phyloP scores from a whole-genome alignment of 1,284 basidiomycete species.

The Cronartium quercuum region DNA sequence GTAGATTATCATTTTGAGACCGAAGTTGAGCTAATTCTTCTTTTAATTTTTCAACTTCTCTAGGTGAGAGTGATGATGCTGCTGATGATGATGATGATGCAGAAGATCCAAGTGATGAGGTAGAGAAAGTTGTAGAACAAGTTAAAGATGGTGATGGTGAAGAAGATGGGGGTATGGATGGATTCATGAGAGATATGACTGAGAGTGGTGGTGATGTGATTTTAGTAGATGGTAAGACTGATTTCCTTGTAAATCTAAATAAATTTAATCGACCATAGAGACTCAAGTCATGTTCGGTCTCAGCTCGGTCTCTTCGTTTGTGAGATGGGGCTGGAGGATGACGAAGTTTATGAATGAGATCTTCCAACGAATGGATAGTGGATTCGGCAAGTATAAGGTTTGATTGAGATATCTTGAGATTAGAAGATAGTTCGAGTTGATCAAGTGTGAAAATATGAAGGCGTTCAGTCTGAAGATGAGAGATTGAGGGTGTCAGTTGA shows the following conservation, averaged over 20 bases:
- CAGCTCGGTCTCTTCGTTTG: neutral
- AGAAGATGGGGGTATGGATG: neutral
- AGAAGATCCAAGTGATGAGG: neutral
- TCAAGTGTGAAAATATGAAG: neutral
- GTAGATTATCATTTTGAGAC: neutral
- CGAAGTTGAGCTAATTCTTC: neutral
- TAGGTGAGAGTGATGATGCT: neutral
- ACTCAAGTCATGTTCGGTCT: neutral
- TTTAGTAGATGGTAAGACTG: neutral
- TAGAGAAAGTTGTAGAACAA: neutral
- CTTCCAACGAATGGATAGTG: neutral
- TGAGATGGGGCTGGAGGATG: neutral
- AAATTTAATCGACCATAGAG: neutral
- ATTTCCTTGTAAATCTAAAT: neutral
- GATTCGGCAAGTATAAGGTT: neutral
- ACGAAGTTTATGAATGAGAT: neutral
- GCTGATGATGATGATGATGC: neutral
- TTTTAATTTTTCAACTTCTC: neutral
- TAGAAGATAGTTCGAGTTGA: neutral
- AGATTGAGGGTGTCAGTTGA: neutral
- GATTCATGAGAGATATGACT: too few species aligned
- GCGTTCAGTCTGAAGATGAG: neutral
- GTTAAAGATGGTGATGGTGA: neutral
- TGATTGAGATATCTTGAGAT: neutral
- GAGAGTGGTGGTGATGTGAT: too few species aligned